phyloP scores from a whole-genome alignment of 2,329 filamentous ascomycete species.

The Pseudogymnoascus sp. region DNA sequence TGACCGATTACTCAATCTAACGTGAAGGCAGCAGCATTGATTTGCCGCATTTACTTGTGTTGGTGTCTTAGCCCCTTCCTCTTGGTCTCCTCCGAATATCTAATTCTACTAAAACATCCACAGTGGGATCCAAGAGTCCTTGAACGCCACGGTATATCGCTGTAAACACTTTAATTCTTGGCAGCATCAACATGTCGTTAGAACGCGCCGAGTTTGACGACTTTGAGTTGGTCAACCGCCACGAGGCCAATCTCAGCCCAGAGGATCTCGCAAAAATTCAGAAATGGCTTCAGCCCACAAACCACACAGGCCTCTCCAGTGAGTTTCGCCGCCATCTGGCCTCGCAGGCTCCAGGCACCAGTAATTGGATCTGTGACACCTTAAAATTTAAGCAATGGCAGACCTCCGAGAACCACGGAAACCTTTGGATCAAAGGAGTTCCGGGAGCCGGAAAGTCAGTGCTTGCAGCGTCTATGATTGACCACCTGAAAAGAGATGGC shows the following conservation, averaged over 20 bases:
- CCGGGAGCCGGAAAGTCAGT: conserved; percentile 39
- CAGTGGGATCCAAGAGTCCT: neutral
- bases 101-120: neutral
- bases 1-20: neutral
- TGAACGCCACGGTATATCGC: neutral
- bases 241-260: conserved; percentile 11
- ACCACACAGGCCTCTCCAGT: conserved; percentile 13
- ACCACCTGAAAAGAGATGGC: conserved; percentile 15
- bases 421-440: conserved; percentile 40
- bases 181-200: neutral
- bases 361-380: conserved; percentile 14
- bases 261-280: conserved; percentile 14
- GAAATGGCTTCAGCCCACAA: conserved; percentile 15
- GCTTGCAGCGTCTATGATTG: conserved; percentile 24
- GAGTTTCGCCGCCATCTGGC: conserved; percentile 16
- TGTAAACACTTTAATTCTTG: neutral
- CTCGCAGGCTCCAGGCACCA: conserved; percentile 13
- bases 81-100: neutral
- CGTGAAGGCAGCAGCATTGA: neutral
- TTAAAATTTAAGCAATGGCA: conserved; percentile 17
- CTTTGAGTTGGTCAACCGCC: conserved; percentile 14
- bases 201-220: conserved; percentile 10
- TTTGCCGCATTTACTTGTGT: neutral
- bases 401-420: conserved; percentile 26
- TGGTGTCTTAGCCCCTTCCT: neutral